phyloP scores from a whole-genome alignment of 2,329 filamentous ascomycete genomes.

The Penicillium italicum region DNA sequence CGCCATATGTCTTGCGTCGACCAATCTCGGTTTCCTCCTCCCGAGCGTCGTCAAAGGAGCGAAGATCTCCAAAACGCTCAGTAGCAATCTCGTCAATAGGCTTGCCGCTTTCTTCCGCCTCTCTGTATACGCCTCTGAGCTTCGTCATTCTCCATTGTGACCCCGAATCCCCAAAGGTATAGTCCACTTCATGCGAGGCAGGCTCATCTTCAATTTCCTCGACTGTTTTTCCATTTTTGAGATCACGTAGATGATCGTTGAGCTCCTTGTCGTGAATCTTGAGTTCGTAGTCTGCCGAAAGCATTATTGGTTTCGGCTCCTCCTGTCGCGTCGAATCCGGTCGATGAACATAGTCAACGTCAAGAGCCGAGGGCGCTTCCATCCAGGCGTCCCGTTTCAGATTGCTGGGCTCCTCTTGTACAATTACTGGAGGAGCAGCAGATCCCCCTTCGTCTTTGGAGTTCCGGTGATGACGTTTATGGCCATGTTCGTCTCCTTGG shows the following conservation, averaged over 20 bases:
- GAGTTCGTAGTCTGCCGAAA: conserved; percentile 60
- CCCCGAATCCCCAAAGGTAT: conserved; percentile 83
- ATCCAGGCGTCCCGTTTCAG: conserved; percentile 86
- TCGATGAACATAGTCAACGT: conserved; percentile 69
- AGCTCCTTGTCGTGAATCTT: conserved; percentile 77
- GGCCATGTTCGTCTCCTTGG: conserved; percentile 49
- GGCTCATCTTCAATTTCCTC: conserved; percentile 54
- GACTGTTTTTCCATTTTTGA: conserved; percentile 55
- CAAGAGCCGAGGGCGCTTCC: conserved; percentile 76
- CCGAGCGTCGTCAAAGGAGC: conserved; percentile 84
- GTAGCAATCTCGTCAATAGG: conserved; percentile 76
- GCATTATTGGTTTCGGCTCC: conserved; percentile 38
- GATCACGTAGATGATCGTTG: conserved; percentile 64
- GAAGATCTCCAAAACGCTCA: conserved; percentile 75
- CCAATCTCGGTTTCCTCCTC: conserved; percentile 93
- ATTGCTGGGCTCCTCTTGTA: conserved; percentile 42
- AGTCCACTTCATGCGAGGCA: conserved; percentile 63
- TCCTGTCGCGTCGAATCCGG: conserved; percentile 58
- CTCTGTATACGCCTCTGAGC: conserved; percentile 76
- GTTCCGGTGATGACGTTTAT: conserved; percentile 47
- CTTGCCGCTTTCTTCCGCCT: conserved; percentile 69
- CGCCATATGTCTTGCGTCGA: conserved; percentile 74
- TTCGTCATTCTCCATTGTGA: conserved; percentile 97
- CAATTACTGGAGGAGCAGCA: conserved; percentile 26
- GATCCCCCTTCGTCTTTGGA: conserved; percentile 43